Conservation (phyloP, 2,329 filamentous ascomycete genomes). For the Lachnellula cervina region DNA sequence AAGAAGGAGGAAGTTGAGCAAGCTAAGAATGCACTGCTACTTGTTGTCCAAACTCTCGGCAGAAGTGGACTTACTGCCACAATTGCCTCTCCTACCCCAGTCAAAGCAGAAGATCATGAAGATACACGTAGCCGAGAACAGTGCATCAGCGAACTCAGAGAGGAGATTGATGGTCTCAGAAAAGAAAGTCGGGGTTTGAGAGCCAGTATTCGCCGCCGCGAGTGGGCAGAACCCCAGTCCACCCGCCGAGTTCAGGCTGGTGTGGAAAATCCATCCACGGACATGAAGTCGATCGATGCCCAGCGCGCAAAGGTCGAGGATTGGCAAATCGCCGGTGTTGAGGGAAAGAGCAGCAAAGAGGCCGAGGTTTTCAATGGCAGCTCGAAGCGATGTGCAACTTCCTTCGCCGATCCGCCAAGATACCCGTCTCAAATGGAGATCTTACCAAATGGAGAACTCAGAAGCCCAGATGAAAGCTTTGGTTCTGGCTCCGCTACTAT, state of each 20-base stretch:
- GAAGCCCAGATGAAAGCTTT: not conserved
- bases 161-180: constrained; percentile 17
- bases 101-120: not conserved
- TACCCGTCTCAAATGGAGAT: not conserved
- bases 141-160: constrained; percentile 7
- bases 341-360: not conserved
- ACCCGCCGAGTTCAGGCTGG: no score
- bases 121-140: not conserved
- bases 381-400: not conserved
- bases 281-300: not conserved
- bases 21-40: constrained; percentile 10
- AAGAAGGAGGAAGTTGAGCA: constrained; percentile 9
- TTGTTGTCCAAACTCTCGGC: not conserved
- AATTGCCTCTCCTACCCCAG: not conserved
- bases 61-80: not conserved
- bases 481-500: not conserved
- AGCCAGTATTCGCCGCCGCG: not conserved
- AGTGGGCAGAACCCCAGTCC: no score
- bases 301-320: not conserved
- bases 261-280: no score
- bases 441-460: not conserved
- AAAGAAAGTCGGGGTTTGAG: constrained; percentile 15
- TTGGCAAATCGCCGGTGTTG: not conserved
- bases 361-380: not conserved
- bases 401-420: not conserved